Evolutionary conservation across 108 stramenopile genomes (phyloP), one percentile per base, ranked within the genome.

Genomic region (Cyclostephanos tholiformis): DNA sequence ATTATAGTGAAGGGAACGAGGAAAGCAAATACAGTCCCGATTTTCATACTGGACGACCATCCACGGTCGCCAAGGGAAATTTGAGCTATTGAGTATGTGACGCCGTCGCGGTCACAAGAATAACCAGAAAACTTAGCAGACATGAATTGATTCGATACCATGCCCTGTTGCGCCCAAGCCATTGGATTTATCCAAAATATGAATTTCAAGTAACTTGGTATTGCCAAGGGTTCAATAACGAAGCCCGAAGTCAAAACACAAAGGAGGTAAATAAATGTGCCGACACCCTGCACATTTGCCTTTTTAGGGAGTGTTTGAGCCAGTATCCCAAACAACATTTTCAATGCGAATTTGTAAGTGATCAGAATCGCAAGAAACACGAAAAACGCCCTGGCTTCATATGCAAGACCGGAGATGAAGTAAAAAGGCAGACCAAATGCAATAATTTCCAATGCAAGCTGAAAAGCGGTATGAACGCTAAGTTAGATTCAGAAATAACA

Each of bases 371-470:
- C 76, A 41, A 41, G 27, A 57, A 57, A 57, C 12, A 76, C 64
- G 70, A 76, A 76, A 65, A 82, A 82, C 17, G 69, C 69, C 65
- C 48, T 66, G 16, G 69, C 63, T 20, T 66, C 65, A 16, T 68
- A 69, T 0, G 58, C 84, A 58, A 91, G 71, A 25, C 90, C 90
- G 62, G 88, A 81, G 64, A 89, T 89, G 56, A 76, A 89, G 66
- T 91, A 91, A 23, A 91, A 63, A 27, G 88, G 78, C 16, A 86
- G 78, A 8, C 88, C 90, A 76, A 91, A 91, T 19, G 81, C 65
- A n/a, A 86, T 51, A 53, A 87, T 84, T 71, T 91, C 90, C 76
- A 84, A 44, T 48, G 63, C 74, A 43, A 75, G 67, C 66, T 59
- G 30, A 53, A 5, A 41, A 11, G 32, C 27, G 25, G 13, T 6